Evolutionary conservation across 2,329 filamentous ascomycete species (phyloP), one percentile per base, ranked within the genome.

Genomic region (Graphilbum ipis-grandicollis): DNA sequence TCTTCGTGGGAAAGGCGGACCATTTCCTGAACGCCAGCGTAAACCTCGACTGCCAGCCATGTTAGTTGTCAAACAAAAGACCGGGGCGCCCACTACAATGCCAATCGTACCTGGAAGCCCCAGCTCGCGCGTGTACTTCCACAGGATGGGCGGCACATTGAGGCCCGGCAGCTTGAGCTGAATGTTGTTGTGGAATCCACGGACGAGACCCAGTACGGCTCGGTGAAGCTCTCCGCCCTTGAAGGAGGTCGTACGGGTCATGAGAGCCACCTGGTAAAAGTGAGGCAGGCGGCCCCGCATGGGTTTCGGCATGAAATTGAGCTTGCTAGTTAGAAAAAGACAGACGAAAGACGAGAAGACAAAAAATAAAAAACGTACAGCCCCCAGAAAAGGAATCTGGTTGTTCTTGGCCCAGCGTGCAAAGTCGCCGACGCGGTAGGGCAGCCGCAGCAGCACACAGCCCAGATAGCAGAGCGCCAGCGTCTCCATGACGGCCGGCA

Each of bases 391-490:
- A 0, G 79, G 67, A 19, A 96, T 64, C 38, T 79, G 69, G 33
- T 76, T 75, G 39, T 60, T 60, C 34, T 66, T 68, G 14, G 71
- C 71, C 75, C 81, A 93, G 32, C 62, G 59, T 37, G 66, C 66
- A 12, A 96, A 55, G 44, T 92, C 81, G 10, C 74, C 77, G 8
- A 88, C 59, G 18, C 75, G 73, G n/a, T 82, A 64, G 0, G 86
- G 84, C 39, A 90, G 62, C 39, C 79, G 73, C 46, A 93, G 62
- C 19, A 93, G 60, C 33, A 90, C 49, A 28, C 74, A 74, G 2
- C 74, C 86, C 25, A 94, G 56, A 56, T 94, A 94, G 50, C 81
- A 85, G 10, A 93, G 53, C 2, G 66, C 75, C 36, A 96, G 56
- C 1, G 78, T 79, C 46, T 93, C 86, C 31, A 81, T 58, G 26